These are phyloP conservation scores for Ploettnerulaceae sp. DNA, from an alignment of 2,329 filamentous ascomycete genomes.

Conservation along the genomic window DNA sequence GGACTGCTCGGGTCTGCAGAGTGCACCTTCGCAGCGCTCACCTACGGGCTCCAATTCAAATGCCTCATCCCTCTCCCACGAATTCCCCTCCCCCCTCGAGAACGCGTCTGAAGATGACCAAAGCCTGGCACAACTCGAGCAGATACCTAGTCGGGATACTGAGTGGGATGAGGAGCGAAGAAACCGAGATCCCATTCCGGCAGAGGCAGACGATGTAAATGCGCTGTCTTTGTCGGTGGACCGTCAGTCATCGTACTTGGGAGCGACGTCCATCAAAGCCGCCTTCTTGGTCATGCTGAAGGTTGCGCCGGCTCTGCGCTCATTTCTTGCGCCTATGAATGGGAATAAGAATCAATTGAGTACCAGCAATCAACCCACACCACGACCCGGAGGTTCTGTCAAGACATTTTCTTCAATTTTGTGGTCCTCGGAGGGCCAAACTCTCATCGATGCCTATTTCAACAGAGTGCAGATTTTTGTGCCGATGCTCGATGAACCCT, in stretches of 20 bases:
- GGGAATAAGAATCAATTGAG: conserved; percentile 23
- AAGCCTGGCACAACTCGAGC: conserved; percentile 53
- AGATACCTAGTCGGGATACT: conserved; percentile 59
- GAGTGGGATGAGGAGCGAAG: conserved; percentile 63
- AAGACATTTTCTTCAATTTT: conserved; percentile 39
- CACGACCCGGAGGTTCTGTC: conserved; percentile 34
- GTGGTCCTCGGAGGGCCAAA: conserved; percentile 61
- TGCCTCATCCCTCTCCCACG: conserved; percentile 45
- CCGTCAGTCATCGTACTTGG: conserved; percentile 62
- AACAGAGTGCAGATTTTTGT: conserved; percentile 67
- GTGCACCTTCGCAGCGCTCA: conserved; percentile 38
- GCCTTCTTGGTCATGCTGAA: conserved; percentile 63
- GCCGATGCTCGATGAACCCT: conserved; percentile 68
- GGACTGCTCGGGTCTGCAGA: conserved; percentile 37
- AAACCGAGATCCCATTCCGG: conserved; percentile 51
- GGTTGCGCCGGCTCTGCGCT: conserved; percentile 46
- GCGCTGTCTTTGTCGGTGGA: conserved; percentile 56
- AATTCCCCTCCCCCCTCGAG: conserved; percentile 45
- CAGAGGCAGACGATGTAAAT: conserved; percentile 66
- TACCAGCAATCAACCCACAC: conserved; percentile 28
- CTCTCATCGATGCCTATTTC: conserved; percentile 71
- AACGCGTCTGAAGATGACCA: conserved; percentile 45
- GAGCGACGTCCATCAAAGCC: conserved; percentile 70
- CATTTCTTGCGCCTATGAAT: conserved; percentile 38
- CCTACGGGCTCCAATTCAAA: conserved; percentile 51